Evolutionary conservation across 352 stramenopile species (phyloP), one percentile per base, ranked within the genome.

Genomic region (Pythium aphanidermatum): DNA sequence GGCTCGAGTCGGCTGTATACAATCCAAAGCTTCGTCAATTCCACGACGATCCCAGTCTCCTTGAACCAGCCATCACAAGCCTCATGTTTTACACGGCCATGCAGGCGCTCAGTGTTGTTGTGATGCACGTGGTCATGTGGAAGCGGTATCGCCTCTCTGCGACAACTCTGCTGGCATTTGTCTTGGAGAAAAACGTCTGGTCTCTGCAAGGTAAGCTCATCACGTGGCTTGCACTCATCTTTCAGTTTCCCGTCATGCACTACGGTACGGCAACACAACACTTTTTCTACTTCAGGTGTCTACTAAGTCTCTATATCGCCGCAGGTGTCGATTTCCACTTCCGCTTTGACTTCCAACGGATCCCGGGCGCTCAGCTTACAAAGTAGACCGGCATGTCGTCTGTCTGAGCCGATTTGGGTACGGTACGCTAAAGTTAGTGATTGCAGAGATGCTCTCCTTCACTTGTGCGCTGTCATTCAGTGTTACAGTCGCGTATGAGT

Each of bases 171-270:
- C 35, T 61, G 25, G 45, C 44, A 0, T 61, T 51, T 17, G 39
- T 52, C 13, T 24, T 62, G 8, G 54, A 62, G 25, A 20, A 31
- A 6, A 33, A 62, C 27, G n/a, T 24, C 6, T 31, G 31, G 16
- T 55, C 44, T 8, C 28, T 60, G 3, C 35, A 46, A 12, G 54
- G 46, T 29, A 56, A 57, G 31, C 33, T 57, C 16, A 19, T 62
- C 40, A 24, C 32, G 21, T 62, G 54, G 54, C 34, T 62, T 16
- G 25, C 47, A 2, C 16, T 51, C 4, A 46, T 62, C 27, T 23
- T 57, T 6, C 25, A 42, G 4, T 62, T 62, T 16, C 17, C 46
- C 2, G n/a, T 52, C 19, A 16, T 50, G 9, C 55, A 58, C n/a
- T 63, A 58, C 25, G 47, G 55, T 52, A 34, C 47, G 47, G 27